Evolutionary conservation across 371 early-diverging fungal species (phyloP).

Genomic region (Zychaea mexicana): DNA sequence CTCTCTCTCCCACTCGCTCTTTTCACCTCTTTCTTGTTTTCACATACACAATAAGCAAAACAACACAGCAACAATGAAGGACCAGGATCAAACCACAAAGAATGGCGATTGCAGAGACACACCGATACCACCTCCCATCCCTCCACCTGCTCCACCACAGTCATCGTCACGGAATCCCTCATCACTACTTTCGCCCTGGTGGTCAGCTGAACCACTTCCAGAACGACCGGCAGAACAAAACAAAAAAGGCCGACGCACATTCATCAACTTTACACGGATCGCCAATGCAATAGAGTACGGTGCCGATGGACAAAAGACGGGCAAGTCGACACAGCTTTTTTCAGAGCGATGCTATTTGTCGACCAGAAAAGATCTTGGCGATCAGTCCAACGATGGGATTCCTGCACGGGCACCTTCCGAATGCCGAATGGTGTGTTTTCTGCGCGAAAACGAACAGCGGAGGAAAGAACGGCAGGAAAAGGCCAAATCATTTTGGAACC

Average conservation of each 20-base stretch:
- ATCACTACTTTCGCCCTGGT: slow-evolving; percentile 17
- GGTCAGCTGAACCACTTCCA: slow-evolving; percentile 14
- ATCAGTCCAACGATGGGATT: background rate
- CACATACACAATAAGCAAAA: background rate
- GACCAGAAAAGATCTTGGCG: slow-evolving; percentile 2
- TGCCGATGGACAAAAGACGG: background rate
- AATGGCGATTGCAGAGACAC: slow-evolving; percentile 2
- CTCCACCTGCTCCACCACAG: slow-evolving; percentile 12
- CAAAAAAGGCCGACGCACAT: background rate
- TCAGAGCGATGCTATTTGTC: slow-evolving; percentile 11
- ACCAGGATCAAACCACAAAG: background rate
- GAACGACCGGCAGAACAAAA: background rate
- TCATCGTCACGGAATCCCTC: slow-evolving; percentile 6
- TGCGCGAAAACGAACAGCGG: slow-evolving; percentile 20
- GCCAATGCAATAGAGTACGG: slow-evolving; percentile 3
- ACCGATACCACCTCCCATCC: slow-evolving; percentile 14
- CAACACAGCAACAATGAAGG: background rate
- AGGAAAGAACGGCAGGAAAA: slow-evolving; percentile 10
- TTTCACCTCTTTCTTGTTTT: background rate
- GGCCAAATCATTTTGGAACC: slow-evolving; percentile 17
- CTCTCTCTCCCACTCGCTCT: background rate
- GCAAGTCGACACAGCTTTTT: slow-evolving; percentile 3
- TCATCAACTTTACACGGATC: slow-evolving; percentile 14
- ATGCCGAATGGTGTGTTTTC: slow-evolving; percentile 25
- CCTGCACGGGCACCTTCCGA: slow-evolving; percentile 9